Evolutionary conservation across 1,139 yeast genomes (phyloP).

Genomic region (Magnusiomyces clavatus): DNA sequence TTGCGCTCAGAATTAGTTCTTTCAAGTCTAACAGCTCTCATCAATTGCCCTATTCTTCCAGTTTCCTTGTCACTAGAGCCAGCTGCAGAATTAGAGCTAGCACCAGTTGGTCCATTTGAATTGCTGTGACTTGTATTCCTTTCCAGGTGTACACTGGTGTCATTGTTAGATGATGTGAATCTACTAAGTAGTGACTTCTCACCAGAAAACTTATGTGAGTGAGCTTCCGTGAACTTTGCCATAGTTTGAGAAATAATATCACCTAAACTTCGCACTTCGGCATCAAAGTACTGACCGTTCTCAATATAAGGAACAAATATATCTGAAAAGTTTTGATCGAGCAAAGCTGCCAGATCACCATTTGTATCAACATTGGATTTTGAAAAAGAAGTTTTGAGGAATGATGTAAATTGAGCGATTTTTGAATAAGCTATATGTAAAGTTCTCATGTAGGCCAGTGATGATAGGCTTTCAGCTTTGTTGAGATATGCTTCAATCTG

Average conservation of each 20-base stretch:
- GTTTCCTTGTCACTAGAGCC: slow-evolving; percentile 18
- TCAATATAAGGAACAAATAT: slow-evolving; percentile 64
- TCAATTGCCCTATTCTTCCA: slow-evolving; percentile 29
- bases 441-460: slow-evolving; percentile 71
- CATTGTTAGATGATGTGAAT: slow-evolving; percentile 20
- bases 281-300: slow-evolving; percentile 60
- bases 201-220: slow-evolving; percentile 18
- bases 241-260: slow-evolving; percentile 44
- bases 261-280: slow-evolving; percentile 66
- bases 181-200: slow-evolving; percentile 26
- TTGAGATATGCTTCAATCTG: slow-evolving; percentile 57
- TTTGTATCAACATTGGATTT: slow-evolving; percentile 34
- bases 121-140: slow-evolving; percentile 2
- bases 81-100: neutral
- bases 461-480: slow-evolving; percentile 55
- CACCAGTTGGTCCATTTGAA: neutral
- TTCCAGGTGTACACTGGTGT: neutral
- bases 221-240: slow-evolving; percentile 21
- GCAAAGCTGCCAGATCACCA: slow-evolving; percentile 44
- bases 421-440: slow-evolving; percentile 58
- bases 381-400: slow-evolving; percentile 51
- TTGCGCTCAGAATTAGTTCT: slow-evolving; percentile 17
- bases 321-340: slow-evolving; percentile 69
- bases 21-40: slow-evolving; percentile 27
- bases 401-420: slow-evolving; percentile 57